phyloP scores from a whole-genome alignment of 768 basidiomycete genomes.

The Kwoniella sp. region DNA sequence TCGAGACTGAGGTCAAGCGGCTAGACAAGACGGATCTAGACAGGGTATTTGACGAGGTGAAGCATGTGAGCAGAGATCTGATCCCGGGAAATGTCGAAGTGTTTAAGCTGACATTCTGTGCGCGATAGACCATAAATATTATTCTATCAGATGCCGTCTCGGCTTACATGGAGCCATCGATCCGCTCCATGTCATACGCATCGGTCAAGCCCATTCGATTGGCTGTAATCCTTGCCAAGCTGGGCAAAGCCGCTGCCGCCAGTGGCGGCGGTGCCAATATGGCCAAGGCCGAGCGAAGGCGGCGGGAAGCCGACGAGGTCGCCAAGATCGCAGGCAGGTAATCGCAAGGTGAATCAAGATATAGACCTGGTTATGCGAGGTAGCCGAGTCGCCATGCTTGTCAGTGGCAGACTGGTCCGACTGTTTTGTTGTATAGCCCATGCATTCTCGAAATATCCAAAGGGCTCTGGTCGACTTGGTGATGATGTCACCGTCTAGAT shows the following conservation, averaged over 20 bases:
- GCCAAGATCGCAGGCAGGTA: constrained; percentile 25
- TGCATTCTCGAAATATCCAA: no score
- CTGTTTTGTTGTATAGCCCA: no score
- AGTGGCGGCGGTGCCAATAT: constrained; percentile 19
- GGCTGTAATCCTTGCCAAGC: constrained; percentile 47
- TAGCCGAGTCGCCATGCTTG: no score
- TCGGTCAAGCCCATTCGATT: constrained; percentile 45
- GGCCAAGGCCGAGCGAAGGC: constrained; percentile 34
- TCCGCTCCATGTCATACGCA: constrained; percentile 43
- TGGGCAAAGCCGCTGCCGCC: constrained; percentile 25
- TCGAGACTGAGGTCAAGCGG: constrained; percentile 77
- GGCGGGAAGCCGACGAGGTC: constrained; percentile 44
- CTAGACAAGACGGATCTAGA: constrained; percentile 68
- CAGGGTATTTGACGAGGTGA: constrained; percentile 72
- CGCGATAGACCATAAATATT: constrained; percentile 54
- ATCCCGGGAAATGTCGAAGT: neutral
- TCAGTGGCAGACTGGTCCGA: no score
- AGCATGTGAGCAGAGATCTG: constrained; percentile 56
- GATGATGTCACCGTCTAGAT: no score
- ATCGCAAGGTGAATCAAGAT: no score
- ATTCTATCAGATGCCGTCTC: constrained; percentile 70
- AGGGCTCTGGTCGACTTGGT: no score
- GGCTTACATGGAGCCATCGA: constrained; percentile 67
- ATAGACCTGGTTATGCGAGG: no score
- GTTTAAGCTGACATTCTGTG: neutral